phyloP scores from a whole-genome alignment of 2,329 filamentous ascomycete species.

The Alternaria longipes region DNA sequence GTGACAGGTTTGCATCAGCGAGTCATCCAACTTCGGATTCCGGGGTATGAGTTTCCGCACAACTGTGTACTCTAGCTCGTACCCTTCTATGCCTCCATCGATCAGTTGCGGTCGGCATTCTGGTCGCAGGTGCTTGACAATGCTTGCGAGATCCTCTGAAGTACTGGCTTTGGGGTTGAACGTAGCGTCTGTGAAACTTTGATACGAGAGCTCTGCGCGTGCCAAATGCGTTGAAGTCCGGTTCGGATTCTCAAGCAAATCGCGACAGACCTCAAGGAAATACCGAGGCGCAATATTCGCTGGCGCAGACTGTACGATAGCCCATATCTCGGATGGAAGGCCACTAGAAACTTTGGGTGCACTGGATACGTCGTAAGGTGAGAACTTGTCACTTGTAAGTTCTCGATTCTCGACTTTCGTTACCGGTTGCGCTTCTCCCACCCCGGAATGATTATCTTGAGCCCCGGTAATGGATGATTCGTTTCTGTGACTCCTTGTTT shows the following conservation, averaged over 20 bases:
- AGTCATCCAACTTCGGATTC: constrained; percentile 77
- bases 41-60: constrained; percentile 82
- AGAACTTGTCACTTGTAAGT: constrained; percentile 34
- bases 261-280: constrained; percentile 74
- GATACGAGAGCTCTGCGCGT: constrained; percentile 76
- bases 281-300: constrained; percentile 71
- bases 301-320: constrained; percentile 48
- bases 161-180: constrained; percentile 45
- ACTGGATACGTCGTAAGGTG: constrained; percentile 45
- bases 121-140: constrained; percentile 60
- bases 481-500: not conserved
- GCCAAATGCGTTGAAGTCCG: constrained; percentile 81
- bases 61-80: constrained; percentile 67
- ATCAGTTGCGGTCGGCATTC: constrained; percentile 49
- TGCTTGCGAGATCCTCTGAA: constrained; percentile 50
- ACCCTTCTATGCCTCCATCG: constrained; percentile 44
- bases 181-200: constrained; percentile 55
- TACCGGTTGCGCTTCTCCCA: not conserved
- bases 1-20: constrained; percentile 84
- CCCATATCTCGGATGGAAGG: constrained; percentile 49
- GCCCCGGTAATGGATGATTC: not conserved
- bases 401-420: not conserved
- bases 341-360: constrained; percentile 33
- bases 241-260: constrained; percentile 81
- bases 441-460: not conserved